These are phyloP conservation scores for Aleurites moluccanus DNA, from an alignment of 441 rosid genomes.

Conservation along the genomic window DNA sequence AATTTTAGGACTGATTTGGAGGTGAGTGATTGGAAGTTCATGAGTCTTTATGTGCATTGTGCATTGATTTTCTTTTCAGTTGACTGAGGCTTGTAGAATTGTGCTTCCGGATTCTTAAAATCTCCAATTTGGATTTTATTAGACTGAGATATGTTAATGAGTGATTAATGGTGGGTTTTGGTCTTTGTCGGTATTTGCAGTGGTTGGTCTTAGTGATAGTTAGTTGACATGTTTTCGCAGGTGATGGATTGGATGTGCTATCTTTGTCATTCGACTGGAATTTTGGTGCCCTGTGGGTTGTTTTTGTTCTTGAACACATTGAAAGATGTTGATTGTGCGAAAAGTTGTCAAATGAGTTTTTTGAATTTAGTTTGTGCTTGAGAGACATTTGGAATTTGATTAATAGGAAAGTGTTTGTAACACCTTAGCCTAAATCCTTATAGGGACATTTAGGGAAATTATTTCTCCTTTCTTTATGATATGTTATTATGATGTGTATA, in stretches of 20 bases:
- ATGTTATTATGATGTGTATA: no score
- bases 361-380: constrained; percentile 7
- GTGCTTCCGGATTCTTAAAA: constrained; percentile 8
- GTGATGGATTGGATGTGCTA: neutral
- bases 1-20: neutral
- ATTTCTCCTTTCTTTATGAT: no score
- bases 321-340: neutral
- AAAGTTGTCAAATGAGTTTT: neutral
- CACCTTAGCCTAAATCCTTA: no score
- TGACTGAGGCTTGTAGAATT: constrained; percentile 9
- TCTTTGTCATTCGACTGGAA: neutral
- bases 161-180: neutral
- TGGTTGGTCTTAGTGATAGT: constrained; percentile 5
- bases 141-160: neutral
- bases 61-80: constrained; percentile 14
- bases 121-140: neutral
- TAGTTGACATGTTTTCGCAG: constrained; percentile 1
- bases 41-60: neutral
- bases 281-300: neutral
- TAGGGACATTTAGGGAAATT: no score
- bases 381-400: neutral
- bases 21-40: neutral
- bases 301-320: neutral
- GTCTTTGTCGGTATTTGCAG: neutral
- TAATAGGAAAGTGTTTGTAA: no score